Percentiles rank a stretch among this genome's conserved stretches.
phyloP scores from a whole-genome alignment of 2,329 filamentous ascomycete genomes.

The Neopestalotiopsis sp. region DNA sequence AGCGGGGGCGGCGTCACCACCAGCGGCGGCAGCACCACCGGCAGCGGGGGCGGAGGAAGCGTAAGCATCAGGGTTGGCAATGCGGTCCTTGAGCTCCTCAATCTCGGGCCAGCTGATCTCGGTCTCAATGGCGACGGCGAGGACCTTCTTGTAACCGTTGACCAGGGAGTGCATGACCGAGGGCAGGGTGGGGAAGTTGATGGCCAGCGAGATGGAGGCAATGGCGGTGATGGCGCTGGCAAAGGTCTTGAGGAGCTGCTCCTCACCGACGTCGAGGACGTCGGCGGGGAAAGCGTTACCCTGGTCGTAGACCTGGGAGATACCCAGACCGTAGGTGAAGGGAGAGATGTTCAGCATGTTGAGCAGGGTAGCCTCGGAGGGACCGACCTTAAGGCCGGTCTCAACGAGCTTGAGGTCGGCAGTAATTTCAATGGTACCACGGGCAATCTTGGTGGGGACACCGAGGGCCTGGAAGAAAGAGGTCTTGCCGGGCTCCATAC shows the following conservation, averaged over 20 bases:
- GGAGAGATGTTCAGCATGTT: slow-evolving; percentile 99
- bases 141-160: slow-evolving; percentile 97
- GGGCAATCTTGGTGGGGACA: slow-evolving; percentile 99
- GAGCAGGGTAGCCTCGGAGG: slow-evolving; percentile 97
- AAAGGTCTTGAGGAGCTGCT: slow-evolving; percentile 89
- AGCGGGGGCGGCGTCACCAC: slow-evolving; percentile 55
- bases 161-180: slow-evolving; percentile 95
- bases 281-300: slow-evolving; percentile 87
- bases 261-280: slow-evolving; percentile 93
- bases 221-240: slow-evolving; percentile 83
- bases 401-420: slow-evolving; percentile 97
- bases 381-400: slow-evolving; percentile 90
- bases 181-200: slow-evolving; percentile 94
- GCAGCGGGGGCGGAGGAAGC: slow-evolving; percentile 80
- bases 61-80: slow-evolving; percentile 98
- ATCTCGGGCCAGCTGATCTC: slow-evolving; percentile 96
- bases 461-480: slow-evolving; percentile 99
- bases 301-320: slow-evolving; percentile 95
- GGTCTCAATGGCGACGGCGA: slow-evolving; percentile 88
- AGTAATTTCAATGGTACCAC: slow-evolving; percentile 99
- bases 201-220: slow-evolving; percentile 86
- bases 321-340: slow-evolving; percentile 99
- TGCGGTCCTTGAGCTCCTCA: slow-evolving; percentile 98
- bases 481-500: slow-evolving; percentile 99
- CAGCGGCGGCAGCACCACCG: slow-evolving; percentile 57